Evolutionary conservation across 1,139 yeast genomes (phyloP), one percentile per base, ranked within the genome.

Genomic region (Taphrina wiesneri): DNA sequence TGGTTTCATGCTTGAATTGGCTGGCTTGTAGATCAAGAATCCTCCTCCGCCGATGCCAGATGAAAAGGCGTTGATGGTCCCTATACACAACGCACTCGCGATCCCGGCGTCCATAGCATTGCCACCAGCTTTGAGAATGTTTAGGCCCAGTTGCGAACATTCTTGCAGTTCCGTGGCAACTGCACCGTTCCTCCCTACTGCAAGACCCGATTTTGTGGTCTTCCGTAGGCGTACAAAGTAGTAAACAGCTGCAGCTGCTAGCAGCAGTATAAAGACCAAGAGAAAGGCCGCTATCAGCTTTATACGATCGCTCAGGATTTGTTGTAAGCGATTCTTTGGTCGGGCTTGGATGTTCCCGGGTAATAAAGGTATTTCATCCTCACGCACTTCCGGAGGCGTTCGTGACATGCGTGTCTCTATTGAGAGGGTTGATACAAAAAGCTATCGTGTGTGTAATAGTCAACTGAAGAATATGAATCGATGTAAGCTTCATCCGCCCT

Each of bases 71-170:
- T 90, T 89, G 49, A 90, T 77, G 67, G 90, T 81, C 1, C 98
- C 98, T 45, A 93, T 85, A 74, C 99, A 93, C 30, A 93, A 79
- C 0, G 96, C 90, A 21, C 90, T 89, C 0, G 96, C 88, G 1
- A 93, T 86, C 0, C 96, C 90, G 0, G 97, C 96, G 74, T 93
- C 98, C 0, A 96, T 97, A 0, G 97, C 97, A 62, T 87, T 88
- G 1, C 93, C 93, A 21, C 82, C 82, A 47, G 70, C 69, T 45
- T 77, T 72, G 25, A 90, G 76, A 19, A 90, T 85, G 1, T 81
- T 77, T 3, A 82, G 81, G 1, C 95, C 96, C 80, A 90, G 76
- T 30, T 81, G 75, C 1, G 95, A 88, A 74, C 97, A 90, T 5
- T 79, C 67, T 13, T 86, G 86, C 0, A 87, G 84, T 74, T 91